Base-by-base conservation (phyloP, 2,329 filamentous ascomycete genomes). In the Cordyceps militaris region DNA sequence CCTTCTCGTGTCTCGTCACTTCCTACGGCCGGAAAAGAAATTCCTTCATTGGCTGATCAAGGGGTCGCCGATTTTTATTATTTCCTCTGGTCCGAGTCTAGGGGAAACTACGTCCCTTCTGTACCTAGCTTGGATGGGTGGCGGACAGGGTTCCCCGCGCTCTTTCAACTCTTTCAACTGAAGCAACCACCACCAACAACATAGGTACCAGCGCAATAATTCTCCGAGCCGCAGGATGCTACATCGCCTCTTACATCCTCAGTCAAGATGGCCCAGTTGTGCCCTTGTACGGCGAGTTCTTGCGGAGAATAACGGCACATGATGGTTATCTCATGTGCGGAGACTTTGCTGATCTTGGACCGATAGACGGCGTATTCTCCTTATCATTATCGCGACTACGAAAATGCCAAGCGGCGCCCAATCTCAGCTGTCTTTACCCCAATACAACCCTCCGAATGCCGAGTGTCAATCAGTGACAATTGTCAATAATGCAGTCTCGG, bases 141-240 rank as follows among this genome's bases (percentile, higher is more conserved):
- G 16, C 36, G 7, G 50, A 43, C 50, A 53, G 26, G 50, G 50
- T 53, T 53, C 50, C 50, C 50, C 50, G 50, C 50, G 50, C 40
- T 14, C 3, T 21, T 11, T 32, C 24, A 32, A 32, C 40, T 14
- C 3, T 21, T 11, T 32, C 24, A 32, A 32, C 48, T 6, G 13
- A 16, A 52, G 34, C 34, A 52, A 42, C 49, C 0, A 26, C 36
- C 49, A 43, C 49, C 32, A 42, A 43, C 23, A 40, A 13, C 19
- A 16, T 23, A 36, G 14, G n/a, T 8, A 40, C 34, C 49, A 30
- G 36, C 11, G 6, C n/a, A 26, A 51, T 14, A 32, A 19, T 36
- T 24, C 30, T 8, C 21, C 8, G 21, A n/a, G 9, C 13, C 32
- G 8, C 2, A 11, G 14, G 47, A 19, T 38, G 21, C 14, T 32